A percentile compares a stretch with the other conserved stretches of the same genome.
Conservation (phyloP, 2,329 filamentous ascomycete species). For the Epichloe sibirici region DNA sequence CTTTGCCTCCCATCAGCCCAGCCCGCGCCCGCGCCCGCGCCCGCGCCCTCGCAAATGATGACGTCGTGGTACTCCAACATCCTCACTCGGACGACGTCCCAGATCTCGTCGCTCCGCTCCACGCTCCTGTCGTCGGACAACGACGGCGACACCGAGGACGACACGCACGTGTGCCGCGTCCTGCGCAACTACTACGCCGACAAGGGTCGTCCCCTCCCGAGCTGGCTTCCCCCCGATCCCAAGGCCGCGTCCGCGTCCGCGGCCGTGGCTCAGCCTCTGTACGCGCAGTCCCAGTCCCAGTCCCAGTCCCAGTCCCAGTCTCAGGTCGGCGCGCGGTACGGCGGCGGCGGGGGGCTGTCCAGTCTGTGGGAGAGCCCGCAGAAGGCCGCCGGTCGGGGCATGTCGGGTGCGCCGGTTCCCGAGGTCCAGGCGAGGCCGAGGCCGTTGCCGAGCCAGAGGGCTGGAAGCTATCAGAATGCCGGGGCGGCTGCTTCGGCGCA, state of each 20-base stretch:
- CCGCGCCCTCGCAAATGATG: conserved; percentile 31
- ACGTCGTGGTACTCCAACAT: conserved; percentile 72
- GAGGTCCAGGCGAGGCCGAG: conserved; percentile 30
- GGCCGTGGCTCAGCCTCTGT: conserved; percentile 41
- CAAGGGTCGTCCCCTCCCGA: conserved; percentile 67
- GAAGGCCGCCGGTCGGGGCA: conserved; percentile 23
- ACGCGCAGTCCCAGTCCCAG: too few relatives aligned
- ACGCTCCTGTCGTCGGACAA: conserved; percentile 55
- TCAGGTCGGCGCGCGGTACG: conserved; percentile 42
- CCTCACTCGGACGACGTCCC: conserved; percentile 51
- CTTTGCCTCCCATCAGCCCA: too few relatives aligned
- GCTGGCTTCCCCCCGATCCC: conserved; percentile 86
- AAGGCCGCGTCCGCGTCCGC: conserved; percentile 33
- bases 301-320: conserved; percentile 24
- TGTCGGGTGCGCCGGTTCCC: too few relatives aligned
- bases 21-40: too few relatives aligned
- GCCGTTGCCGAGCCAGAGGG: conserved; percentile 59
- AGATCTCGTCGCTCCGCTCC: conserved; percentile 53
- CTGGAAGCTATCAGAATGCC: conserved; percentile 58
- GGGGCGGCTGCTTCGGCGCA: conserved; percentile 52
- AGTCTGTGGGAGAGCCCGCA: conserved; percentile 44
- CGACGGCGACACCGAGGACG: conserved; percentile 70
- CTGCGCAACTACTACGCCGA: conserved; percentile 88
- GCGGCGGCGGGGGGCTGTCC: conserved; percentile 32
- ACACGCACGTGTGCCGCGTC: conserved; percentile 88